phyloP scores from a whole-genome alignment of 345 rosid species.

The Populus euphratica region DNA sequence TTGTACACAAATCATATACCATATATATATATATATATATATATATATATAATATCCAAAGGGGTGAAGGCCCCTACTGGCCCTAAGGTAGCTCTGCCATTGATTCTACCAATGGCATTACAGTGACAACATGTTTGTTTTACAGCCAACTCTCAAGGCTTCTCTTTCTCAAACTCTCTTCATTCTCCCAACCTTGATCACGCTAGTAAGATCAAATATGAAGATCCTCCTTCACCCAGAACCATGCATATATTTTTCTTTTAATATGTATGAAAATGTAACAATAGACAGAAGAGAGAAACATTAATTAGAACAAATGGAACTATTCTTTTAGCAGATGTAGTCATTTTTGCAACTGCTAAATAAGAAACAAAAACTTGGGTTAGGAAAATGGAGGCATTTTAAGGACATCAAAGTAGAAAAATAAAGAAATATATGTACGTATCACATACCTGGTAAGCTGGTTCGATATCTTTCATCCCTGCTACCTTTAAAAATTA shows the following conservation, averaged over 20 bases:
- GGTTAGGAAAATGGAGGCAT: not conserved
- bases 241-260: not conserved
- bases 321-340: not conserved
- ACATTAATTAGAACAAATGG: not conserved
- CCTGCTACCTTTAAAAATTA: not conserved
- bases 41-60: too few relatives aligned
- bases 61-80: not conserved
- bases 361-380: not conserved
- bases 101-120: not conserved
- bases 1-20: not conserved
- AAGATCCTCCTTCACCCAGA: not conserved
- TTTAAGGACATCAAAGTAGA: not conserved
- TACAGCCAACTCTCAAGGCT: not conserved
- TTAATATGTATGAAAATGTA: not conserved
- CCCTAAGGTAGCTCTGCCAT: not conserved
- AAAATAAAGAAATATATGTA: not conserved
- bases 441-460: not conserved
- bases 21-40: too few relatives aligned
- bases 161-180: not conserved
- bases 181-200: not conserved
- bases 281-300: not conserved
- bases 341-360: not conserved
- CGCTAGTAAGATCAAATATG: not conserved
- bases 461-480: not conserved
- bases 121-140: not conserved